phyloP scores from a whole-genome alignment of 306 rosid species.

The Citrullus amarus region DNA sequence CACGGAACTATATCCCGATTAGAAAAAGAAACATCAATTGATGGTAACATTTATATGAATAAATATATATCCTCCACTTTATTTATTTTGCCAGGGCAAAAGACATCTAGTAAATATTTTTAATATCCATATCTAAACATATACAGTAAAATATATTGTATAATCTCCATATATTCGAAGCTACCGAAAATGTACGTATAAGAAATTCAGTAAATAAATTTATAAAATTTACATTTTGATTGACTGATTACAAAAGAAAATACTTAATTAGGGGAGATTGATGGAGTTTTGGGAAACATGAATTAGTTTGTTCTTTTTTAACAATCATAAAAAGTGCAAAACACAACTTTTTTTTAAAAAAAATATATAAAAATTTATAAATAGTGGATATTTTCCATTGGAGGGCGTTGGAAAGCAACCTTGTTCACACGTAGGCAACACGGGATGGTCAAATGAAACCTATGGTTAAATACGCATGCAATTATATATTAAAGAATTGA shows the following conservation, averaged over 20 bases:
- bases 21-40: not conserved
- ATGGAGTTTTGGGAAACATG: not conserved
- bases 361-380: not conserved
- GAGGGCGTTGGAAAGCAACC: not conserved
- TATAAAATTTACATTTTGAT: not conserved
- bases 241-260: not conserved
- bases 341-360: not conserved
- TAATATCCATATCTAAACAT: not conserved
- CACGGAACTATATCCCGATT: not conserved
- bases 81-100: too few species aligned
- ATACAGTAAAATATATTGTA: not conserved
- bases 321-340: not conserved
- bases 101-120: too few species aligned
- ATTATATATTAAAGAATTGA: not conserved
- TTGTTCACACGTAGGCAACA: constrained; percentile 4
- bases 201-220: not conserved
- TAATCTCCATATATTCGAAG: not conserved
- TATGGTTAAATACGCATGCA: not conserved
- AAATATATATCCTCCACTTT: too few species aligned
- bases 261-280: not conserved
- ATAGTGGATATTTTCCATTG: not conserved
- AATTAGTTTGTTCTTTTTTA: not conserved
- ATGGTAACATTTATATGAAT: not conserved
- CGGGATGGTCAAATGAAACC: not conserved
- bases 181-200: not conserved